These are phyloP conservation scores for Rhizopus arrhizus DNA, from an alignment of 371 early-diverging fungal genomes.

Conservation along the genomic window DNA sequence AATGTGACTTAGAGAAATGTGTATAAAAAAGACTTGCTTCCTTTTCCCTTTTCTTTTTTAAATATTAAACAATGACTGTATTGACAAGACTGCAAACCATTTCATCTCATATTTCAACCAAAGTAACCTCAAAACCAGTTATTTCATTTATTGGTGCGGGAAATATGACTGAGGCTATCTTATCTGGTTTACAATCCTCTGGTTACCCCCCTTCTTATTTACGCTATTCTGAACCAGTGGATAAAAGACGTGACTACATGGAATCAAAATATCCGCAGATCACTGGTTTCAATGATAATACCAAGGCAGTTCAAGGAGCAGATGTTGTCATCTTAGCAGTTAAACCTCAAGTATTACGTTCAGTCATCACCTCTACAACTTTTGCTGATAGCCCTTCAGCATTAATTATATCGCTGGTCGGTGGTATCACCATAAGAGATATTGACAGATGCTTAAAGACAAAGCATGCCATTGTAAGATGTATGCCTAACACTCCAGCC, in stretches of 20 bases:
- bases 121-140: slow-evolving; percentile 25
- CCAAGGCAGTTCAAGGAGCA: slow-evolving; percentile 50
- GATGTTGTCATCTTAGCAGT: slow-evolving; percentile 87
- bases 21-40: background rate
- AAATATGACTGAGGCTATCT: slow-evolving; percentile 93
- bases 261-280: slow-evolving; percentile 60
- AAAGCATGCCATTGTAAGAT: slow-evolving; percentile 64
- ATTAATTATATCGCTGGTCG: slow-evolving; percentile 86
- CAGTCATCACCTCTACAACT: slow-evolving; percentile 64
- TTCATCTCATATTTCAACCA: slow-evolving; percentile 19
- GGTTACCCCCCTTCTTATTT: slow-evolving; percentile 72
- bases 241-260: slow-evolving; percentile 67
- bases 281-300: slow-evolving; percentile 46
- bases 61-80: slow-evolving; percentile 6
- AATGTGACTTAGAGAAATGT: too few relatives aligned
- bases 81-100: slow-evolving; percentile 22
- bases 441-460: slow-evolving; percentile 72
- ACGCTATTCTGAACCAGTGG: slow-evolving; percentile 82
- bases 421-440: slow-evolving; percentile 81
- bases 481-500: slow-evolving; percentile 96
- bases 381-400: slow-evolving; percentile 27
- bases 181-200: slow-evolving; percentile 77
- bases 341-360: slow-evolving; percentile 85
- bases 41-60: background rate
- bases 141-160: slow-evolving; percentile 89